phyloP scores from a whole-genome alignment of 371 early-diverging fungal species.

The Chytridiales sp. region DNA sequence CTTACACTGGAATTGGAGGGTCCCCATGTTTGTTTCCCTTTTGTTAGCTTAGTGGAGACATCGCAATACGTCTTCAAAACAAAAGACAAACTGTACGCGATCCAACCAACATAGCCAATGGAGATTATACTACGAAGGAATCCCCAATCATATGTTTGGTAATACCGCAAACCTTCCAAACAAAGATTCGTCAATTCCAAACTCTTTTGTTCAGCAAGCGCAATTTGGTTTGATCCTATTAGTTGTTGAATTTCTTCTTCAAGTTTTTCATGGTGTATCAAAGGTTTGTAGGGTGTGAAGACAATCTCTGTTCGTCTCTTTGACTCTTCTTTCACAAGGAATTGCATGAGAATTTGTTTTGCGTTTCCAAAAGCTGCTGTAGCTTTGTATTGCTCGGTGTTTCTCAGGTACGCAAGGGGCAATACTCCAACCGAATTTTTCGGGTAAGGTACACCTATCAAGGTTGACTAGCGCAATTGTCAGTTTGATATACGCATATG shows the following conservation, averaged over 20 bases:
- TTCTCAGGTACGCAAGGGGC: conserved; percentile 74
- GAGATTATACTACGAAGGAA: conserved; percentile 82
- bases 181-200: conserved; percentile 60
- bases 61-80: conserved; percentile 54
- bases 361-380: conserved; percentile 69
- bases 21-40: neutral
- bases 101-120: conserved; percentile 92
- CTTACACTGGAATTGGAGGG: neutral
- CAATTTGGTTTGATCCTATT: conserved; percentile 56
- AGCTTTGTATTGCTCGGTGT: conserved; percentile 67
- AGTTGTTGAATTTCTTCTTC: conserved; percentile 59
- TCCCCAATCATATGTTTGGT: conserved; percentile 94
- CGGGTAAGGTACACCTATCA: conserved; percentile 83
- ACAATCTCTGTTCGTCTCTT: conserved; percentile 73
- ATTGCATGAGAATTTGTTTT: conserved; percentile 79
- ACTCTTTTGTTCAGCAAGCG: conserved; percentile 64
- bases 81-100: conserved; percentile 75
- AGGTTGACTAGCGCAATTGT: conserved; percentile 55
- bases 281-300: conserved; percentile 67
- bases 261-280: conserved; percentile 25
- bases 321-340: conserved; percentile 73
- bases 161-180: conserved; percentile 86
- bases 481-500: neutral
- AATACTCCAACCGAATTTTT: conserved; percentile 91
- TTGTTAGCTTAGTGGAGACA: neutral